A percentile compares a stretch with the other conserved stretches of the same genome.
These are phyloP conservation scores for Sporobolomyces roseus DNA, from an alignment of 768 basidiomycete genomes.

Conservation along the genomic window DNA sequence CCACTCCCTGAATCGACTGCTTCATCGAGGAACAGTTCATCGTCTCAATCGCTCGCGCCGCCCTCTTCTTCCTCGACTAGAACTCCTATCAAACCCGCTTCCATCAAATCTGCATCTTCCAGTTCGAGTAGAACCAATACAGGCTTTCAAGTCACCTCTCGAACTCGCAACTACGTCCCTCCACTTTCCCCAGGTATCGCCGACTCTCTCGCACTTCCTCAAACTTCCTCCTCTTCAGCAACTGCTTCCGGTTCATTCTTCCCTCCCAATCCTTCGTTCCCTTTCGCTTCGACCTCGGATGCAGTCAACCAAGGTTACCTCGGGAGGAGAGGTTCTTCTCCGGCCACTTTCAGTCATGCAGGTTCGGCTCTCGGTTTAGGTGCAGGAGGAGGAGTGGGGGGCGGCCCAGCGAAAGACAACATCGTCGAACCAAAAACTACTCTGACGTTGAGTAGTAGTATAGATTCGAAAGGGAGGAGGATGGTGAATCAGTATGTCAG, in stretches of 20 bases:
- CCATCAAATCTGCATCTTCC: not conserved
- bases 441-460: constrained; percentile 26
- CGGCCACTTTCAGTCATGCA: constrained; percentile 15
- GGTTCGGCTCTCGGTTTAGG: too few species aligned
- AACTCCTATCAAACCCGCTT: not conserved
- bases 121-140: constrained; percentile 8
- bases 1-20: too few species aligned
- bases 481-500: constrained; percentile 83
- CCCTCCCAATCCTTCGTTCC: constrained; percentile 13
- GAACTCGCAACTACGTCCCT: constrained; percentile 16
- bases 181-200: not conserved
- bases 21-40: too few species aligned
- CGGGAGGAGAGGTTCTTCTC: constrained; percentile 24
- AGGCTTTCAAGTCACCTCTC: constrained; percentile 35
- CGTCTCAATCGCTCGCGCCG: too few species aligned
- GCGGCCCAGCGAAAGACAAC: not conserved
- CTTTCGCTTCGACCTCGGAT: not conserved
- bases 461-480: constrained; percentile 44
- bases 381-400: too few species aligned
- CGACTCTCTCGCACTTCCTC: not conserved
- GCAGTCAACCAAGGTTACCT: constrained; percentile 5
- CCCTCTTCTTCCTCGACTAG: not conserved
- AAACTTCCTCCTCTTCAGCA: constrained; percentile 16
- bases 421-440: constrained; percentile 38
- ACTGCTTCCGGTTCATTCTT: constrained; percentile 9